Evolutionary conservation across 306 rosid species (phyloP).

Genomic region (Amphicarpaea edgeworthii): DNA sequence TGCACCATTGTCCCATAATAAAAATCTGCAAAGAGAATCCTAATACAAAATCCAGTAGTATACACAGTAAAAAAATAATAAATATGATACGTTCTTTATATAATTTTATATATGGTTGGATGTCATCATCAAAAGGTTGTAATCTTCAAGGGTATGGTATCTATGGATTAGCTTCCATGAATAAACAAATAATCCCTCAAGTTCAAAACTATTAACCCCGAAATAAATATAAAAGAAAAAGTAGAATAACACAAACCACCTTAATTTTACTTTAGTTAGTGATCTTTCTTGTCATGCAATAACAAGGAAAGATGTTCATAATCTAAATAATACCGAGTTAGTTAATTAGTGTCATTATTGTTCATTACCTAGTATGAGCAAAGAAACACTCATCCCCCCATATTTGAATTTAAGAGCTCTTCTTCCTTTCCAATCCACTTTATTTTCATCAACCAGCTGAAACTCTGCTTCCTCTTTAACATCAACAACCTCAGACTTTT

Average conservation of each 20-base stretch:
- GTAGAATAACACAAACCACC: not conserved
- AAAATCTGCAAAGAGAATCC: not conserved
- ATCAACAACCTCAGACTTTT: conserved; percentile 50
- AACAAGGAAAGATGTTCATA: not conserved
- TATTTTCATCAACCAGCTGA: conserved; percentile 62
- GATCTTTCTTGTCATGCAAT: not conserved
- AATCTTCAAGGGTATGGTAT: conserved; percentile 1
- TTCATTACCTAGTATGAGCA: conserved; percentile 64
- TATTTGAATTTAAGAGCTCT: conserved; percentile 67
- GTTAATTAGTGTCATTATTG: not conserved
- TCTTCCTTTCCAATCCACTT: conserved; percentile 98
- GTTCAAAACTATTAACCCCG: not conserved
- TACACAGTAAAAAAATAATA: not conserved
- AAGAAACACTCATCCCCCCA: conserved; percentile 69
- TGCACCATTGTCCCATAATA: conserved; percentile 14
- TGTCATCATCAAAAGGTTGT: conserved; percentile 6
- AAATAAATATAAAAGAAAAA: not conserved
- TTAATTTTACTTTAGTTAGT: not conserved
- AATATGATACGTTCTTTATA: not conserved
- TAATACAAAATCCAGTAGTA: too few relatives aligned
- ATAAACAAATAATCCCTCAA: conserved; percentile 3
- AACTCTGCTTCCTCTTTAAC: conserved; percentile 43
- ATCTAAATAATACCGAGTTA: not conserved
- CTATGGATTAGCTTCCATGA: not conserved
- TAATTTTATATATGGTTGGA: not conserved